Percentiles rank a stretch among this genome's conserved stretches.
Evolutionary conservation across 495 filamentous ascomycete genomes (phyloP).

Genomic region (Xylaria intraflava): DNA sequence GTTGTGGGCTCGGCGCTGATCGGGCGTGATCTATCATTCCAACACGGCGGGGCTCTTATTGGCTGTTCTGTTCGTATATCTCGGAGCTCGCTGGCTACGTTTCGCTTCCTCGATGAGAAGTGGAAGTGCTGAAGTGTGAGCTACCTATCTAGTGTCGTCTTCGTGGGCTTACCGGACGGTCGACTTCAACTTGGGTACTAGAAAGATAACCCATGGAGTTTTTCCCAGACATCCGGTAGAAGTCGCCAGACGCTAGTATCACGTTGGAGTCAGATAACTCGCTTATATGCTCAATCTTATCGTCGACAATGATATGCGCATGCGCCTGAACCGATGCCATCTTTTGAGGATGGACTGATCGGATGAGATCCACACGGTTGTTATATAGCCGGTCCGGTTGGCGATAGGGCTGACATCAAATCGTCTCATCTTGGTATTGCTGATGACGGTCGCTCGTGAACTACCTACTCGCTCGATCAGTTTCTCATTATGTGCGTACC

Average conservation of each 20-base stretch:
- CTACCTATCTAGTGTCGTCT: neutral
- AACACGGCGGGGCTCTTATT: too few species aligned
- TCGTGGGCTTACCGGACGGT: slow-evolving; percentile 1
- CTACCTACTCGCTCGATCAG: slow-evolving; percentile 6
- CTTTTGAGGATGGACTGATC: neutral
- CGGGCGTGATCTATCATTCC: too few species aligned
- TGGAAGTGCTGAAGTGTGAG: neutral
- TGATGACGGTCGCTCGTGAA: slow-evolving; percentile 1
- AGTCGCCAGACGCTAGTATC: neutral
- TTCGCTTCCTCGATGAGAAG: neutral
- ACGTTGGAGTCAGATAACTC: slow-evolving; percentile 5
- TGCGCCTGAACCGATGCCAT: slow-evolving; percentile 5
- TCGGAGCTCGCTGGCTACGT: neutral
- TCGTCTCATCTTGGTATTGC: slow-evolving; percentile 3
- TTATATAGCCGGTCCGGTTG: neutral
- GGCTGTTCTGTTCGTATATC: slow-evolving; percentile 3
- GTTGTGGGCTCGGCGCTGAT: neutral
- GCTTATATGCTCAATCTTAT: slow-evolving; percentile 4
- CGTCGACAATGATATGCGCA: slow-evolving; percentile 5
- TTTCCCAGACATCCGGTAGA: slow-evolving; percentile 1
- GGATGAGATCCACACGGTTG: neutral
- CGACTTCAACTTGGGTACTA: slow-evolving; percentile 3
- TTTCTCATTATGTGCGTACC: slow-evolving; percentile 5
- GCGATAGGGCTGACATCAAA: neutral
- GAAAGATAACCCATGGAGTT: neutral